These are phyloP conservation scores for Talaromyces amestolkiae DNA, from an alignment of 2,329 filamentous ascomycete species.

Conservation along the genomic window DNA sequence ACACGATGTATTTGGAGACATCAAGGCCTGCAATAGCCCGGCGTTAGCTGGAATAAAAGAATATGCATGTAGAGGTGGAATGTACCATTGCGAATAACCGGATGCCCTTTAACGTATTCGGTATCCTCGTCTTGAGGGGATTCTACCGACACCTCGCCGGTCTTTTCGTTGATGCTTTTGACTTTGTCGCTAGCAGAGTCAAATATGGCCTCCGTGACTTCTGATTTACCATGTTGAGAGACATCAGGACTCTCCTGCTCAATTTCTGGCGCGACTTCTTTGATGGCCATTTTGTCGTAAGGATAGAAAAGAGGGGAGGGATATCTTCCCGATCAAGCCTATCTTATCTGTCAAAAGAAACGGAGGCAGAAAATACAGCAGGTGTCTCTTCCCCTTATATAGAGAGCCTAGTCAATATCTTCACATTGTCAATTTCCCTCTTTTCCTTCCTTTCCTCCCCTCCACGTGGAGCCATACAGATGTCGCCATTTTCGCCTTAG, in stretches of 20 bases:
- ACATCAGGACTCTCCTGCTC: not conserved
- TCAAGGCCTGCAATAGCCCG: constrained; percentile 20
- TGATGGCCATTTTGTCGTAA: not conserved
- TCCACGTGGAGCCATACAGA: not conserved
- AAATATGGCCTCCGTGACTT: not conserved
- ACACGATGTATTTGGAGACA: constrained; percentile 25
- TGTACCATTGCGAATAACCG: constrained; percentile 24
- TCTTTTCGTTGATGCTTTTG: constrained; percentile 9
- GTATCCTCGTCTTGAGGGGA: constrained; percentile 11
- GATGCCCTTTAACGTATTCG: constrained; percentile 24
- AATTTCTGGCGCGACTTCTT: not conserved
- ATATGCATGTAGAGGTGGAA: not conserved
- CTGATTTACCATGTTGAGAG: not conserved
- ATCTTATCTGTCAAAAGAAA: not conserved
- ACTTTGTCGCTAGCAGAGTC: not conserved
- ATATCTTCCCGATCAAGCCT: not conserved
- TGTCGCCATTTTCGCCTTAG: not conserved
- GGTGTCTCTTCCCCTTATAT: not conserved
- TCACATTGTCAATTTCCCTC: not conserved
- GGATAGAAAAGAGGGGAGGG: not conserved
- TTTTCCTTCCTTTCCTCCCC: not conserved
- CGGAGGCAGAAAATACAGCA: not conserved
- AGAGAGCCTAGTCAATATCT: not conserved
- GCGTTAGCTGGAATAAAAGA: not conserved
- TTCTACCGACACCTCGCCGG: constrained; percentile 1